Conservation (phyloP, 352 stramenopile species). For the Pythium insidiosum region DNA sequence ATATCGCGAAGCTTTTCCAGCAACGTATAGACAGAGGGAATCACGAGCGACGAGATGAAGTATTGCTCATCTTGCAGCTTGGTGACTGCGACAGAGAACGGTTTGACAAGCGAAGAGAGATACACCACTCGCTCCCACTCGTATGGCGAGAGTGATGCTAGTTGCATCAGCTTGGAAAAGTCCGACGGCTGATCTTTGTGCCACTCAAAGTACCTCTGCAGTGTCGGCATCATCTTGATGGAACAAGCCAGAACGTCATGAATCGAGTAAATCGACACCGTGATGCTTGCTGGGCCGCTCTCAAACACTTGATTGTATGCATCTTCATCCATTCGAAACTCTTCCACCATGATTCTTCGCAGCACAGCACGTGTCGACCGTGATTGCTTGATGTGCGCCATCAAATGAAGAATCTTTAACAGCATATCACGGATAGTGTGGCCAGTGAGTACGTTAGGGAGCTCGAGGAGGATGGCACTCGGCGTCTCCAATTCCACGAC, state of each 20-base stretch:
- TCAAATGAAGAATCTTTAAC: conserved; percentile 51
- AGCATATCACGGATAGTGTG: conserved; percentile 62
- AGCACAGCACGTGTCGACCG: conserved; percentile 31
- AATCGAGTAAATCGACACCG: conserved; percentile 37
- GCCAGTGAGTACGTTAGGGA: conserved; percentile 49
- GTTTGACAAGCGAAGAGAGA: conserved; percentile 52
- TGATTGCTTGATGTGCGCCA: conserved; percentile 64
- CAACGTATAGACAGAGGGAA: conserved; percentile 61
- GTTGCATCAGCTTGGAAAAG: conserved; percentile 62
- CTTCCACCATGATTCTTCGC: conserved; percentile 32
- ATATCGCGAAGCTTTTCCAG: conserved; percentile 47
- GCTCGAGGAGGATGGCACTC: conserved; percentile 42
- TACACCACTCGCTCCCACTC: conserved; percentile 62
- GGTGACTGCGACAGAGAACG: conserved; percentile 47
- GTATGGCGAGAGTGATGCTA: conserved; percentile 52
- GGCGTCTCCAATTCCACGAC: too few relatives aligned
- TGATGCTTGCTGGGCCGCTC: conserved; percentile 20
- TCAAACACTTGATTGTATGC: conserved; percentile 41
- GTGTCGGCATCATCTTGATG: conserved; percentile 37
- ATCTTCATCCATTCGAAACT: conserved; percentile 31
- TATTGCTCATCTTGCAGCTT: conserved; percentile 57
- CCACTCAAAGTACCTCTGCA: conserved; percentile 56
- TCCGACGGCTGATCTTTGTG: conserved; percentile 51
- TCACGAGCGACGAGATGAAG: conserved; percentile 55
- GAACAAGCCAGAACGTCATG: conserved; percentile 38